phyloP scores from a whole-genome alignment of 129 eudicot species.

The Saussurea involucrata region DNA sequence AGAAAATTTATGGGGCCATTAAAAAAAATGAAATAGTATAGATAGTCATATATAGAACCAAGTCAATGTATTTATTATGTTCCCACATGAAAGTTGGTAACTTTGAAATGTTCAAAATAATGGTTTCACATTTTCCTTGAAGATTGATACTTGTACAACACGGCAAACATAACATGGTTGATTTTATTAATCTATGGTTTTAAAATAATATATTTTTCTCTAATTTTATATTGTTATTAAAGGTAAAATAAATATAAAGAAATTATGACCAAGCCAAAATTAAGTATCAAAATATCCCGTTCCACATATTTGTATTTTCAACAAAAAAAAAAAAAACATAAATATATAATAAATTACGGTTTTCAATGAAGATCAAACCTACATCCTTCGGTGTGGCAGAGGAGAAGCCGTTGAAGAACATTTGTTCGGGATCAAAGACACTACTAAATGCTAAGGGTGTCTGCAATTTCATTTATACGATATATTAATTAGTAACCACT shows the following conservation, averaged over 20 bases:
- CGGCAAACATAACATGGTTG: slow-evolving; percentile 11
- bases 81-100: not conserved
- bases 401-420: slow-evolving; percentile 42
- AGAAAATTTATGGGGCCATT: not conserved
- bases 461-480: slow-evolving; percentile 31
- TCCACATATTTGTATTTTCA: not conserved
- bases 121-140: not conserved
- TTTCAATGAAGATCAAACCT: slow-evolving; percentile 30
- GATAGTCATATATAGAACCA: not conserved
- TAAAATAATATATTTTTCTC: not conserved
- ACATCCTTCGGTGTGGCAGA: slow-evolving; percentile 65
- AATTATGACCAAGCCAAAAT: not conserved
- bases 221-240: no score
- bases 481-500: not conserved
- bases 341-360: not conserved
- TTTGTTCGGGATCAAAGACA: slow-evolving; percentile 56
- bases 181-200: not conserved
- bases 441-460: slow-evolving; percentile 53
- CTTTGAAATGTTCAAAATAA: not conserved
- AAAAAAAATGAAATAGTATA: not conserved
- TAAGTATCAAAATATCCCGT: not conserved
- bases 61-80: not conserved
- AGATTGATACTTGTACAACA: slow-evolving; percentile 8
- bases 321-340: not conserved
- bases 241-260: not conserved